A percentile compares a stretch with the other conserved stretches of the same genome.
phyloP scores from a whole-genome alignment of 805 yeast genomes.

The Maudiozyma serrabonitensis region DNA sequence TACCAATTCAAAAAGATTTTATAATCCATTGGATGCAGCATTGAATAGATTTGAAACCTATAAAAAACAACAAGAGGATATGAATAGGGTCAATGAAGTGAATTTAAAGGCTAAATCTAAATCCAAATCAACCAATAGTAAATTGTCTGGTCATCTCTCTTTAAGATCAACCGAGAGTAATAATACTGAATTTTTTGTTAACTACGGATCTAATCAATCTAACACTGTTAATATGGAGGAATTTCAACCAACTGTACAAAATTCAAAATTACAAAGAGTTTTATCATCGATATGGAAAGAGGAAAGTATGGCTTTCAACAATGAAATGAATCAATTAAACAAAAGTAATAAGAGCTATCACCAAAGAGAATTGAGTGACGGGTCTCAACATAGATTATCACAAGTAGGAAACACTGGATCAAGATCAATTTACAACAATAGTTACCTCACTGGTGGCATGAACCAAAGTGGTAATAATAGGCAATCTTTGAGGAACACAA shows the following conservation, averaged over 20 bases:
- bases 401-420: neutral
- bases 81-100: neutral
- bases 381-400: neutral
- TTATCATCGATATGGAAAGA: slow-evolving; percentile 25
- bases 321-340: slow-evolving; percentile 17
- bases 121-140: slow-evolving; percentile 2
- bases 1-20: slow-evolving; percentile 54
- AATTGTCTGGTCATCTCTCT: slow-evolving; percentile 1
- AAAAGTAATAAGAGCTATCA: slow-evolving; percentile 4
- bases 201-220: slow-evolving; percentile 2
- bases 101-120: neutral
- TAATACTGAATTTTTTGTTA: slow-evolving; percentile 1
- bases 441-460: neutral
- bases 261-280: slow-evolving; percentile 18
- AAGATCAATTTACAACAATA: neutral
- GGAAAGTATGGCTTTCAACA: slow-evolving; percentile 19
- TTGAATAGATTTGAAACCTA: slow-evolving; percentile 38
- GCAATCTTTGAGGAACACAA: slow-evolving; percentile 7
- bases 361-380: slow-evolving; percentile 6
- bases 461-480: neutral
- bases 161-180: slow-evolving; percentile 1
- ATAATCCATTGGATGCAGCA: slow-evolving; percentile 61
- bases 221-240: slow-evolving; percentile 9
- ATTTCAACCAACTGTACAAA: slow-evolving; percentile 12
- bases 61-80: neutral